Evolutionary conservation across 2,329 filamentous ascomycete species (phyloP), one percentile per base, ranked within the genome.

Genomic region (Grosmannia huntii): DNA sequence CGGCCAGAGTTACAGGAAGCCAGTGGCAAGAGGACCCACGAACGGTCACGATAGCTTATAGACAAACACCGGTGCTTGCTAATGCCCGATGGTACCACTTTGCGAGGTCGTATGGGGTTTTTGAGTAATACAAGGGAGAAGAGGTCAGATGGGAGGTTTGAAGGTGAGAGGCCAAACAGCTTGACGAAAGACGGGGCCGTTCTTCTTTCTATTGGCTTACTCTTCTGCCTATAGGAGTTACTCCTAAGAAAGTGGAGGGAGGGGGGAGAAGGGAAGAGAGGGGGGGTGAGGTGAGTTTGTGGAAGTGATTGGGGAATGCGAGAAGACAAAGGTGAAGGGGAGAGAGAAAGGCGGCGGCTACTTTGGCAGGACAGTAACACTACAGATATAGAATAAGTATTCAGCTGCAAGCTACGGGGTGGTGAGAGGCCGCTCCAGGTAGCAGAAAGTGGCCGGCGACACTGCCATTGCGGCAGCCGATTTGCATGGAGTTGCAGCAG

Each of bases 401-500:
- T 44, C 41, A 19, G 41, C 41, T 44, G 41, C 41, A 44, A 44
- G 31, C 28, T 53, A 53, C 33, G 21, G 36, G 28, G 36, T 57
- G 38, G n/a, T 33, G 38, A 57, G 50, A 33, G 41, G 56, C 56
- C 49, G 49, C 25, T 52, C 56, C 56, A 54, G 28, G 52, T 51
- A n/a, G 55, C 36, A 57, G 55, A 23, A n/a, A n/a, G 41, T 3
- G 19, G 16, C 41, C 19, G 41, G 38, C 28, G 25, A 19, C 14
- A 25, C 38, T 44, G 50, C 25, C 25, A 19, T 46, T 41, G 58
- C 50, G 33, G 54, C 57, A 50, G 23, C 51, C 58, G 56, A 57
- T 57, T 60, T 54, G 59, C 51, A 59, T 61, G 38, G 19, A 53
- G 31, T 52, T 52, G 51, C 51, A 38, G 51, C 28, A n/a, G 53